These are phyloP conservation scores for Fusarium gaditjirri DNA, from an alignment of 2,329 filamentous ascomycete species.

Conservation along the genomic window DNA sequence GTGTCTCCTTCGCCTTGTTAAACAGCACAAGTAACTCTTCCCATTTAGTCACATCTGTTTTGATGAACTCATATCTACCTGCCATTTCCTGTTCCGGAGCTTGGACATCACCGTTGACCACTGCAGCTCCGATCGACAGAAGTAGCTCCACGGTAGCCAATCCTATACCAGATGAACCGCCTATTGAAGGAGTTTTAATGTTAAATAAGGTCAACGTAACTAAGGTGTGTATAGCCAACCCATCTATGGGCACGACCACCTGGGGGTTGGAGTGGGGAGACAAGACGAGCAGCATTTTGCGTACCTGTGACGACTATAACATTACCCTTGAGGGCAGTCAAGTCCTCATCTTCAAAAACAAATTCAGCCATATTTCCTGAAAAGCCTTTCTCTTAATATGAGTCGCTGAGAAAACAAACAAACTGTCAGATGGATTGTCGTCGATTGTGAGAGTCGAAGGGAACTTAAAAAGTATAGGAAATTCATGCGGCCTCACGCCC, in stretches of 20 bases:
- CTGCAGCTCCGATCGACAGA: slow-evolving; percentile 62
- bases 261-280: not conserved
- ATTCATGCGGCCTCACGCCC: not conserved
- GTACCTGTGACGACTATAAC: slow-evolving; percentile 61
- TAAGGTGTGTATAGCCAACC: not conserved
- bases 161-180: slow-evolving; percentile 70
- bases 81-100: slow-evolving; percentile 46
- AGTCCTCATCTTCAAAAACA: slow-evolving; percentile 55
- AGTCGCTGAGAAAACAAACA: not conserved
- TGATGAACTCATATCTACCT: slow-evolving; percentile 49
- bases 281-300: not conserved
- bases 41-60: slow-evolving; percentile 62
- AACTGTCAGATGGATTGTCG: not conserved
- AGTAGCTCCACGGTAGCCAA: slow-evolving; percentile 64
- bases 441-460: not conserved
- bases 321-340: slow-evolving; percentile 58
- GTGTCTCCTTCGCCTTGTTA: slow-evolving; percentile 63
- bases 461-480: not conserved
- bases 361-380: slow-evolving; percentile 55
- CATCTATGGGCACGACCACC: not conserved
- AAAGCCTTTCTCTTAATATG: not conserved
- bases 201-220: not conserved
- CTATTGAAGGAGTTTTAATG: slow-evolving; percentile 39
- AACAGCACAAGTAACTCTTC: slow-evolving; percentile 61
- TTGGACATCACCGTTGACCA: slow-evolving; percentile 66